These are phyloP conservation scores for Cladosporium sp. DNA, from an alignment of 2,329 filamentous ascomycete species.

Conservation along the genomic window DNA sequence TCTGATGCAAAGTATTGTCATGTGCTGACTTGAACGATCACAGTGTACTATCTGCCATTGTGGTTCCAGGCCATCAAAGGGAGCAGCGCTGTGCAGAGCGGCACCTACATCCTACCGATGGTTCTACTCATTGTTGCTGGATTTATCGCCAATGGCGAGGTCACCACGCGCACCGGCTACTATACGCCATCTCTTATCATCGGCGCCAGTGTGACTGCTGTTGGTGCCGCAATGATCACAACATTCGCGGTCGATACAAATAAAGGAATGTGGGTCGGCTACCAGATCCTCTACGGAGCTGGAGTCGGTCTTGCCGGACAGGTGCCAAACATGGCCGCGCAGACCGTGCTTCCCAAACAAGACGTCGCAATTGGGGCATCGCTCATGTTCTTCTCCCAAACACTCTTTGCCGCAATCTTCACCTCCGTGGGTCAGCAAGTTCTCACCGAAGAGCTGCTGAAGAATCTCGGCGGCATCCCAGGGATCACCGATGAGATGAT, in stretches of 20 bases:
- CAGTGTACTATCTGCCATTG: slow-evolving; percentile 42
- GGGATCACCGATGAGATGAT: not conserved
- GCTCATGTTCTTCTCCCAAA: not conserved
- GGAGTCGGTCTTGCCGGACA: slow-evolving; percentile 29
- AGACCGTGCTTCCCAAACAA: not conserved
- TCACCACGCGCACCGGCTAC: slow-evolving; percentile 42
- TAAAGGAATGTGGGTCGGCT: slow-evolving; percentile 34
- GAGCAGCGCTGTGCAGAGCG: slow-evolving; percentile 41
- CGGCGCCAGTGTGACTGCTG: slow-evolving; percentile 36
- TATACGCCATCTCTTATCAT: slow-evolving; percentile 45
- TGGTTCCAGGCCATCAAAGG: slow-evolving; percentile 50
- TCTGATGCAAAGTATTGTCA: not conserved
- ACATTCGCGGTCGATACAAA: slow-evolving; percentile 38
- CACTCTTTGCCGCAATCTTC: not conserved
- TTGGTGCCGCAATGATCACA: slow-evolving; percentile 44
- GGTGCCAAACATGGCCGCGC: not conserved
- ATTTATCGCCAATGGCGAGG: slow-evolving; percentile 36
- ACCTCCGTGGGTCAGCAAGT: not conserved
- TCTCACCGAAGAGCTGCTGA: not conserved
- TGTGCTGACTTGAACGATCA: not conserved
- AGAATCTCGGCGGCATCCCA: not conserved
- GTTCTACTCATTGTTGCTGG: slow-evolving; percentile 42
- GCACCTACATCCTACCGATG: slow-evolving; percentile 46
- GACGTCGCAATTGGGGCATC: not conserved
- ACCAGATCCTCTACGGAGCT: slow-evolving; percentile 32